Conservation (phyloP, 2,329 filamentous ascomycete genomes). For the Thermomyces lanuginosus region DNA sequence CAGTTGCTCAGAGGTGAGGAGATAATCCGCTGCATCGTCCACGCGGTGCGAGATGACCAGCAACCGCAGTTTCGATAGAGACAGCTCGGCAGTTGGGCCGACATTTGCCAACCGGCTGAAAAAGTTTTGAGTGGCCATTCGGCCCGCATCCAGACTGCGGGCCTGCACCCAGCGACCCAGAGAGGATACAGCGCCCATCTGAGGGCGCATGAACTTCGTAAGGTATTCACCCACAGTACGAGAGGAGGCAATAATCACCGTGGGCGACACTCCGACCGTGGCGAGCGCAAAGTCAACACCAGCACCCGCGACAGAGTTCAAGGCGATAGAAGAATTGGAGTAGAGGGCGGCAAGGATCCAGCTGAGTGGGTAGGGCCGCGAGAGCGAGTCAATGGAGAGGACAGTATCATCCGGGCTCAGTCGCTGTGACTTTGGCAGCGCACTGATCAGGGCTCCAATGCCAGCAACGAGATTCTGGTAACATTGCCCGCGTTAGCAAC, state of each 20-base stretch:
- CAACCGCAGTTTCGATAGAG: constrained; percentile 56
- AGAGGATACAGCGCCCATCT: constrained; percentile 48
- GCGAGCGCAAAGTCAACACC: constrained; percentile 56
- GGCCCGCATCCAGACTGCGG: constrained; percentile 53
- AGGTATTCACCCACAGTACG: constrained; percentile 55
- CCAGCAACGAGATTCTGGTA: constrained; percentile 67
- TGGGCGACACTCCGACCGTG: constrained; percentile 59
- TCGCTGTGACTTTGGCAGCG: constrained; percentile 58
- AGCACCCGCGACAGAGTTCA: constrained; percentile 72
- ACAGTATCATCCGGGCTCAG: constrained; percentile 63
- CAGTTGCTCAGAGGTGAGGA: constrained; percentile 52
- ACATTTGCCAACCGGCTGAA: constrained; percentile 33
- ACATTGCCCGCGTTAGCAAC: constrained; percentile 2
- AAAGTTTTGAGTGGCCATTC: constrained; percentile 52
- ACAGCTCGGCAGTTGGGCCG: constrained; percentile 24
- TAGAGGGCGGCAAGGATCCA: constrained; percentile 70
- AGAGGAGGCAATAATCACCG: constrained; percentile 63
- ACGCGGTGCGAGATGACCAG: constrained; percentile 63
- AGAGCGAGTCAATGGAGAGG: constrained; percentile 66
- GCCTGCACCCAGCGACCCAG: constrained; percentile 57
- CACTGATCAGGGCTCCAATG: constrained; percentile 58
- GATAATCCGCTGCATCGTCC: constrained; percentile 42
- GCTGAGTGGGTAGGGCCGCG: constrained; percentile 60
- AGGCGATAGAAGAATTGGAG: constrained; percentile 66
- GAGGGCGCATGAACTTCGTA: constrained; percentile 40